phyloP scores from a whole-genome alignment of 75 land plant genomes.

The Pinus albicaulis region DNA sequence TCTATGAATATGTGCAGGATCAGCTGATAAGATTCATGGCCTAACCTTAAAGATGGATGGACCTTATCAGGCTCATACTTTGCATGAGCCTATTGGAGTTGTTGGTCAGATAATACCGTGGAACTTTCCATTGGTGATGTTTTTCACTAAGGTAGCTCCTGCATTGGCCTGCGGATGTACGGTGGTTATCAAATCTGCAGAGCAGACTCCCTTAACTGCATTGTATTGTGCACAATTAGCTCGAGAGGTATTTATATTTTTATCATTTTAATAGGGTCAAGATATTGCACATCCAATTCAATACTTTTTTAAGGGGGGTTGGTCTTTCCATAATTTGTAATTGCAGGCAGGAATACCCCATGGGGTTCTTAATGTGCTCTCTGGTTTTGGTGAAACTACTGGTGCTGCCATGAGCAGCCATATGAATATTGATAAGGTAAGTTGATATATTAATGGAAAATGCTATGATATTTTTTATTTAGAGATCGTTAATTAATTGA shows the following conservation, averaged over 20 bases:
- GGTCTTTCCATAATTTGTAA: background rate
- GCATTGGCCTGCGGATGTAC: slow-evolving; percentile 84
- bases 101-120: slow-evolving; percentile 83
- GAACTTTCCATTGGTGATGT: slow-evolving; percentile 72
- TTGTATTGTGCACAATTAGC: slow-evolving; percentile 61
- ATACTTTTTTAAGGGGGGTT: background rate
- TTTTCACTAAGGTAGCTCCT: slow-evolving; percentile 64
- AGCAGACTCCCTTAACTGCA: slow-evolving; percentile 87
- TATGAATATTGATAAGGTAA: slow-evolving; percentile 85
- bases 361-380: slow-evolving; percentile 81
- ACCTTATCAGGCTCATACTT: slow-evolving; percentile 41
- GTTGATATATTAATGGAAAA: background rate
- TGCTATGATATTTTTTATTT: background rate
- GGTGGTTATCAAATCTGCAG: slow-evolving; percentile 77
- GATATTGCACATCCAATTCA: background rate
- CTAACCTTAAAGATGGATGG: slow-evolving; percentile 62
- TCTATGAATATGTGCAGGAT: slow-evolving; percentile 12
- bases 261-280: background rate
- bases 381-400: slow-evolving; percentile 70
- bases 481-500: too few relatives aligned
- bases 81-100: slow-evolving; percentile 81
- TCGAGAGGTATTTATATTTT: slow-evolving; percentile 42
- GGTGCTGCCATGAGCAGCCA: slow-evolving; percentile 80
- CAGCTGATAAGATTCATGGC: slow-evolving; percentile 88
- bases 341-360: slow-evolving; percentile 82